Evolutionary conservation across 2,329 filamentous ascomycete species (phyloP).

Genomic region (Ophiostoma tasmaniense): DNA sequence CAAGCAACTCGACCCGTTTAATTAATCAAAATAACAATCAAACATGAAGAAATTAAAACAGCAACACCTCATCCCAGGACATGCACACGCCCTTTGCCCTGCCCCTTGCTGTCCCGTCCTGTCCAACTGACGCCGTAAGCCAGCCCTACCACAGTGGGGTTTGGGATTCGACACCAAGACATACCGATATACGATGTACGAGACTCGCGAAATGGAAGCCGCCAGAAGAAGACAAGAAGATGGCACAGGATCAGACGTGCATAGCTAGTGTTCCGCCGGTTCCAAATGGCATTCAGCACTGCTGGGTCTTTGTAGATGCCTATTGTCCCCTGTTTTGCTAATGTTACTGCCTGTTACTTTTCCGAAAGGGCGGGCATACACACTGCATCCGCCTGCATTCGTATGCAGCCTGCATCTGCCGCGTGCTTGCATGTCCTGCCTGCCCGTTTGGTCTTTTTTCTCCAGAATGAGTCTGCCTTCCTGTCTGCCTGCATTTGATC

Average conservation of each 20-base stretch:
- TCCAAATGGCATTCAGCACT: not conserved
- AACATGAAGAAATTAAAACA: not conserved
- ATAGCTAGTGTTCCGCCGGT: not conserved
- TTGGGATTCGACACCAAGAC: not conserved
- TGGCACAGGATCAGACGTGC: not conserved
- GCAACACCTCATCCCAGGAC: not conserved
- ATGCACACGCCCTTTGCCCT: conserved; percentile 2
- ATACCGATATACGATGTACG: not conserved
- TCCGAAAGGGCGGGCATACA: conserved; percentile 1
- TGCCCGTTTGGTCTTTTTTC: not conserved
- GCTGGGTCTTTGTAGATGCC: not conserved
- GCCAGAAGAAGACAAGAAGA: not conserved
- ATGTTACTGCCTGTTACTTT: not conserved
- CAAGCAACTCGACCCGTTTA: too few species aligned
- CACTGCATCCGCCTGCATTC: not conserved
- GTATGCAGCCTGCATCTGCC: not conserved
- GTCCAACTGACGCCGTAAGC: not conserved
- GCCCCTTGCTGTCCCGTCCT: not conserved
- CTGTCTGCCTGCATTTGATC: not conserved
- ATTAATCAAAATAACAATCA: not conserved
- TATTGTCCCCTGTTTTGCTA: not conserved
- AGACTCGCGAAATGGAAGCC: not conserved
- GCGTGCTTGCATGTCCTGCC: not conserved
- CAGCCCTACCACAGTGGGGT: conserved; percentile 4
- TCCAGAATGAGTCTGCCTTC: not conserved